Conservation (phyloP, 164 flowering plant genomes). For the Stephania yunnanensis region DNA sequence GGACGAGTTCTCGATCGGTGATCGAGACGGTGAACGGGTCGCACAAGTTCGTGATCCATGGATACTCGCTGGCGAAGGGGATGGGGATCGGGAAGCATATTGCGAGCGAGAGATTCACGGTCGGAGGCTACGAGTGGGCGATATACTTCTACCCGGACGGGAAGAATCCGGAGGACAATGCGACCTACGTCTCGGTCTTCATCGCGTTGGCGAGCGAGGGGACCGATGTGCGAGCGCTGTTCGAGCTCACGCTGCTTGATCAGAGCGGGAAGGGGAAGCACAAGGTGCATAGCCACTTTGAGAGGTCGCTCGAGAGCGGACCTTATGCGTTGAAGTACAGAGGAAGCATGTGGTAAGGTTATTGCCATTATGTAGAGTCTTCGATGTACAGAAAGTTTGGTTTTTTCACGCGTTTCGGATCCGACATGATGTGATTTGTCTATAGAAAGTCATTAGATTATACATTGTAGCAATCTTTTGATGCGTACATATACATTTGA, state of each 20-base stretch:
- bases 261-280: conserved; percentile 88
- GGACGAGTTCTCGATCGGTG: conserved; percentile 65
- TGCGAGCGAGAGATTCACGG: conserved; percentile 73
- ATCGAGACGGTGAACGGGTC: conserved; percentile 78
- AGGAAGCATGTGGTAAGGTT: conserved; percentile 83
- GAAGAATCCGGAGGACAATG: conserved; percentile 82
- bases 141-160: conserved; percentile 46
- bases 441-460: too few species aligned
- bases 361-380: neutral
- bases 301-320: conserved; percentile 81
- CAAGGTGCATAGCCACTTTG: conserved; percentile 90
- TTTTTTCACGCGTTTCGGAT: too few species aligned
- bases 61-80: conserved; percentile 83
- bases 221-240: conserved; percentile 38
- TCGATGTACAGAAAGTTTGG: neutral
- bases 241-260: conserved; percentile 78
- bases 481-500: too few species aligned
- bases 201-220: conserved; percentile 93
- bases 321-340: conserved; percentile 85
- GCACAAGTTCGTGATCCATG: conserved; percentile 73
- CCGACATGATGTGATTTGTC: too few species aligned
- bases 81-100: conserved; percentile 87
- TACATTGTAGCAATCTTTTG: too few species aligned
- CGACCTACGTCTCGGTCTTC: conserved; percentile 76
- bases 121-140: conserved; percentile 88